phyloP scores from a whole-genome alignment of 1,139 yeast genomes.

The Pichia sp. region DNA sequence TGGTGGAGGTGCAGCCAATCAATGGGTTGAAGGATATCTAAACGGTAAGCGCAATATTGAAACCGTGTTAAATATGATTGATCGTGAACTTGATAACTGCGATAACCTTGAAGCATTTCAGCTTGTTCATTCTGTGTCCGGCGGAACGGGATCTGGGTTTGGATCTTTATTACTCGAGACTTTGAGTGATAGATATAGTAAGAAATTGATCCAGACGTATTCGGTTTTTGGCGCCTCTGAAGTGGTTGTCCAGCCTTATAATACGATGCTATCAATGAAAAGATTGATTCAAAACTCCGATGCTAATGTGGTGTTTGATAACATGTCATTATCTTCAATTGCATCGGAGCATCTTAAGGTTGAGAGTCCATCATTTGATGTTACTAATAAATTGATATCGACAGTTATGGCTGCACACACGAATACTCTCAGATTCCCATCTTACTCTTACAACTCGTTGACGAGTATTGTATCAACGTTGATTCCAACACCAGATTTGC shows the following conservation, averaged over 20 bases:
- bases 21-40: constrained; percentile 88
- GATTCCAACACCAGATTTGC: constrained; percentile 85
- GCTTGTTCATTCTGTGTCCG: constrained; percentile 92
- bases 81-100: constrained; percentile 85
- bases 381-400: constrained; percentile 79
- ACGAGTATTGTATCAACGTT: constrained; percentile 78
- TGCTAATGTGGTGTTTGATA: constrained; percentile 82
- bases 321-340: constrained; percentile 69
- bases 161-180: constrained; percentile 79
- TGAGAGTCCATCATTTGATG: constrained; percentile 49
- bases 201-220: constrained; percentile 77
- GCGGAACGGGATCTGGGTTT: constrained; percentile 96
- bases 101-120: constrained; percentile 90
- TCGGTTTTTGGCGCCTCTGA: constrained; percentile 86
- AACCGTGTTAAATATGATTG: constrained; percentile 71
- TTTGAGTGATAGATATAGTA: constrained; percentile 73
- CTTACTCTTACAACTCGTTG: constrained; percentile 82
- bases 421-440: constrained; percentile 84
- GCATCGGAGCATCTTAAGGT: constrained; percentile 45
- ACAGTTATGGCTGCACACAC: constrained; percentile 81
- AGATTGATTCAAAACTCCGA: constrained; percentile 81
- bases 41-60: constrained; percentile 69
- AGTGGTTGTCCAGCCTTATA: constrained; percentile 96
- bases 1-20: constrained; percentile 92
- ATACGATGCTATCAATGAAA: constrained; percentile 73